Base-by-base conservation (phyloP, 345 rosid species). In the Acer campestre region DNA sequence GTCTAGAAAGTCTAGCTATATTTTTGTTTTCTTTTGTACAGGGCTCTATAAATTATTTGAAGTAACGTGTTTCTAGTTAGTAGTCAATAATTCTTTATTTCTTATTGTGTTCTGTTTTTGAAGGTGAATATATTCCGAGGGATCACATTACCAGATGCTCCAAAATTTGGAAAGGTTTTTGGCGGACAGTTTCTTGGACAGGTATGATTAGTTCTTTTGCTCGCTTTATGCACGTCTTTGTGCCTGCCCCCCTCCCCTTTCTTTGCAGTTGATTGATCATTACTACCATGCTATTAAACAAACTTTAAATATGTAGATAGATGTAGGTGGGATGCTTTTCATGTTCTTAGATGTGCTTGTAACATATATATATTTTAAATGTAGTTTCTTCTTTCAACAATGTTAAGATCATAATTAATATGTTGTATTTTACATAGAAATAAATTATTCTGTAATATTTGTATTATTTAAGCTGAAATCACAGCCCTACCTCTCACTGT, bases 171-270 rank as follows among this genome's bases (percentile, higher is more conserved):
- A 29, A 94, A 91, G 82, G 98, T 96, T 68, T 96, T 94, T 75
- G 99, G 99, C 66, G 98, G 99, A 77, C 98, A 96, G 84, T 88
- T 96, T 62, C 77, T 92, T 49, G 99, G 97, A 75, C 99, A 96
- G 97, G 99, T 82, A 84, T 78, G 77, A 23, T 53, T 70, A 68
- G 40, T 25, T 77, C 12, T 61, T n/a, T 16, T 7, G 42, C 61
- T 46, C 66, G 53, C 67, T 67, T 42, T 71, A 12, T 18, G 23
- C 23, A 38, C 14, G 10, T 61, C n/a, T 17, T 11, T 16, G 38
- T 53, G 4, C 38, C 51, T 59, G 27, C 66, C 16, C 35, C 49
- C 38, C 2, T 2, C 49, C 35, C 27, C 49, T n/a, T 29, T 74
- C 31, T 10, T 62, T n/a, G 63, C 23, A 18, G 10, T 22, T 59